Base-by-base conservation (phyloP, 441 rosid species). In the Flueggea neowawraea region DNA sequence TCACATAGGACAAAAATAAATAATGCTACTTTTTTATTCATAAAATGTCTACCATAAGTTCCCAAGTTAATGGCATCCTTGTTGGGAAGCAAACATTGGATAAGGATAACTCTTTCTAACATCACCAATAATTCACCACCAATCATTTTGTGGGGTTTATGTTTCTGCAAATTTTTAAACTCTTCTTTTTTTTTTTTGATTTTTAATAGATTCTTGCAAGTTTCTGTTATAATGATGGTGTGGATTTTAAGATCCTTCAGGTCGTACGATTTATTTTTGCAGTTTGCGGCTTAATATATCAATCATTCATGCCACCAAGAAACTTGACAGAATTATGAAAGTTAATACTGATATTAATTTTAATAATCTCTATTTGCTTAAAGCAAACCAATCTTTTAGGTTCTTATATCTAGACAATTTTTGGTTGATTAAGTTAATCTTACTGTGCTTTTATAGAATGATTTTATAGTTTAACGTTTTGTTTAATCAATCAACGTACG, bases 21-120 rank as follows among this genome's bases (percentile, higher is more conserved):
- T 32, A 22, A 47, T 58, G 16, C 51, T 61, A 5, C 59, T 75
- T 64, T 67, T 57, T 54, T 15, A 10, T 16, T 70, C 57, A 12
- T 68, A 12, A 65, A 66, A 58, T 62, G 1, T 44, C 45, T 63
- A n/a, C 68, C 68, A 62, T 52, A 64, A 62, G 61, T 63, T 65
- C 47, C 79, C 69, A 57, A 63, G 17, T 36, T 69, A 65, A 70
- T 76, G 85, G 58, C 66, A 68, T 80, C 73, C 57, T 66, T 57
- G 78, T 64, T 76, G 85, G 76, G 80, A 78, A 76, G 85, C 80
- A 60, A 66, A 68, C 71, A 36, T 63, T 10, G 17, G 52, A 61
- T 39, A 41, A 22, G n/a, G 41, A 62, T 36, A 58, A 12, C 10
- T 31, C 43, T n/a, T n/a, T n/a, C 57, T 47, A 6, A 6, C 3